Base-by-base conservation (phyloP, 179 eudicot genomes). In the Spinacia oleracea region DNA sequence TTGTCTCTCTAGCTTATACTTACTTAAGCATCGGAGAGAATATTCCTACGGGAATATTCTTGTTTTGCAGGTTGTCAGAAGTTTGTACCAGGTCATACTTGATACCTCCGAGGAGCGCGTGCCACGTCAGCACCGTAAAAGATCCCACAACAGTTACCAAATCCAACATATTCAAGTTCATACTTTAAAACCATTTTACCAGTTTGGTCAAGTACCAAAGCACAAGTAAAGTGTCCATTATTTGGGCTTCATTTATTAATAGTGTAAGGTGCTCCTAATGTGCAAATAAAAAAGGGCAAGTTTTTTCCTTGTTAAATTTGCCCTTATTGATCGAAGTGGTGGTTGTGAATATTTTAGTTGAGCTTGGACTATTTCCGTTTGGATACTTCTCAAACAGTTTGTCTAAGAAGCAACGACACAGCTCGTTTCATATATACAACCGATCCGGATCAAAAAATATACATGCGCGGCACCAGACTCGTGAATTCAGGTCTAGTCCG, bases 321-420 rank as follows among this genome's bases (percentile, higher is more conserved):
- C 60, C 29, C 2, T 43, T 5, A 64, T 27, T 48, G 21, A 35
- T 45, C n/a, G 25, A 29, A 9, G 3, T 29, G 53, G 62, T 48
- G 27, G 62, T 31, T 51, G 58, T 50, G 62, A 51, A 72, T 14
- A 27, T 51, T 20, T 72, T n/a, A 48, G 18, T 51, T 51, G 60
- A 15, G 51, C 18, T 29, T 64, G 48, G 46, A 31, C 21, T 10
- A 59, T 18, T 73, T 65, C 38, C 62, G n/a, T 25, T 23, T 59
- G 29, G 32, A 1, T 34, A 32, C 35, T 12, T 64, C 34, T 3
- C 6, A 60, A n/a, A 27, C 25, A 53, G 74, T 6, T 38, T 56
- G 81, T 58, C 32, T 34, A 67, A 73, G 75, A 78, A 77, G 78
- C 84, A 65, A 82, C 43, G 43, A 51, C 82, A 73, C 82, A 73